Base-by-base conservation (phyloP, 1,139 yeast species). In the Kurtzmaniella quercitrusa region DNA sequence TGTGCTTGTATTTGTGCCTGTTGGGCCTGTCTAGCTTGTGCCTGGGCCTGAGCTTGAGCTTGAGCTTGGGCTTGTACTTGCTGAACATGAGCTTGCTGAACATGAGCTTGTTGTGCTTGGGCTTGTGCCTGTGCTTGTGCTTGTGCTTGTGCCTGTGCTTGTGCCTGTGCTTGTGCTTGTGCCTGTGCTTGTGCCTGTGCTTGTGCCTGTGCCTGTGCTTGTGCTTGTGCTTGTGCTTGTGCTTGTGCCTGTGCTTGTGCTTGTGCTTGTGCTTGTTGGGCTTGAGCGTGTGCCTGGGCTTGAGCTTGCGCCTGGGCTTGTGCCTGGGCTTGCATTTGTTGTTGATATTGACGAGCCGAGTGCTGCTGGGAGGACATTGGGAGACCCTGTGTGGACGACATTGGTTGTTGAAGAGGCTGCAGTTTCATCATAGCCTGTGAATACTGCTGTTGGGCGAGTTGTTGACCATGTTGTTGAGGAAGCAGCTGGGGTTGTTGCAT, bases 301-400 rank as follows among this genome's bases (percentile, higher is more conserved):
- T 27, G 31, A 3, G 31, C 31, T n/a, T 27, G 31, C 44, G 40
- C 52, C 45, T 43, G 47, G 43, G 39, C n/a, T 16, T 29, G 38
- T 43, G 54, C 43, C 29, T 47, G 56, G 25, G 23, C 23, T 21
- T 44, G 46, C 33, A 38, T 44, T 21, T 45, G 48, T 16, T 40
- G 51, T 29, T 44, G 50, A 19, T 43, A 48, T 23, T 48, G 50
- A 23, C 44, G 47, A 23, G 45, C 38, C 16, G 21, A 36, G 17
- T 19, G 53, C 16, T 39, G 50, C 41, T 46, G 52, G 31, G 44
- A n/a, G 31, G 44, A n/a, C 21, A 23, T 15, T 7, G 31, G 25
- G n/a, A 15, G 46, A 43, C 17, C 46, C 36, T 48, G 48, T 29
- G 41, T 43, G 6, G 21, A 17, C 17, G n/a, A 11, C 25, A 38